phyloP scores from a whole-genome alignment of 2,329 filamentous ascomycete species.

The Hypoxylon sp. region DNA sequence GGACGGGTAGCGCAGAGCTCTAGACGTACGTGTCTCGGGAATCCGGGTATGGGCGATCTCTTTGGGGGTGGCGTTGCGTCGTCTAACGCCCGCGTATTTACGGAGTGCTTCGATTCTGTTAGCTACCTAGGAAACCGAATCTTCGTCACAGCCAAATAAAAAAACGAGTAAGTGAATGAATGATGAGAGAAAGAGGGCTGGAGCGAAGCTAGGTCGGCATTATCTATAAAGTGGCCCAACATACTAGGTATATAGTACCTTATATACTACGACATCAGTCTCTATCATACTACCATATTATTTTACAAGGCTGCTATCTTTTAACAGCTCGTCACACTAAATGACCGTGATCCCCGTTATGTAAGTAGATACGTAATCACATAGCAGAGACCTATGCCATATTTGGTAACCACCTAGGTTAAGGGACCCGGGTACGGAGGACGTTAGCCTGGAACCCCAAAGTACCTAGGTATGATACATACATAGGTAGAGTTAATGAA shows the following conservation, averaged over 20 bases:
- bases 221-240: background rate
- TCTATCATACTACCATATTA: background rate
- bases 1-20: background rate
- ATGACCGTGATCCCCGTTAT: background rate
- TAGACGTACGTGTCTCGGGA: background rate
- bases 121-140: no score
- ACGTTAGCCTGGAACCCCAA: background rate
- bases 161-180: background rate
- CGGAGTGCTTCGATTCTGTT: background rate
- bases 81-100: background rate
- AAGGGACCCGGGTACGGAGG: background rate
- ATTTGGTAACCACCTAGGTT: background rate
- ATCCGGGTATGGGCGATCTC: background rate
- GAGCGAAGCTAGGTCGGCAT: background rate
- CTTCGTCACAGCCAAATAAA: background rate
- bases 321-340: slow-evolving; percentile 4
- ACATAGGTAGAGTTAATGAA: background rate
- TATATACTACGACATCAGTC: background rate
- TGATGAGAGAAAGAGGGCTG: background rate
- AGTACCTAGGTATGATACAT: background rate
- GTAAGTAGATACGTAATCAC: slow-evolving; percentile 13
- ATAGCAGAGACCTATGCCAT: background rate
- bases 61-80: background rate
- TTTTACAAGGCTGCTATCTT: slow-evolving; percentile 7
- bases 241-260: slow-evolving; percentile 2